phyloP scores from a whole-genome alignment of 306 rosid species.

The Geum urbanum region DNA sequence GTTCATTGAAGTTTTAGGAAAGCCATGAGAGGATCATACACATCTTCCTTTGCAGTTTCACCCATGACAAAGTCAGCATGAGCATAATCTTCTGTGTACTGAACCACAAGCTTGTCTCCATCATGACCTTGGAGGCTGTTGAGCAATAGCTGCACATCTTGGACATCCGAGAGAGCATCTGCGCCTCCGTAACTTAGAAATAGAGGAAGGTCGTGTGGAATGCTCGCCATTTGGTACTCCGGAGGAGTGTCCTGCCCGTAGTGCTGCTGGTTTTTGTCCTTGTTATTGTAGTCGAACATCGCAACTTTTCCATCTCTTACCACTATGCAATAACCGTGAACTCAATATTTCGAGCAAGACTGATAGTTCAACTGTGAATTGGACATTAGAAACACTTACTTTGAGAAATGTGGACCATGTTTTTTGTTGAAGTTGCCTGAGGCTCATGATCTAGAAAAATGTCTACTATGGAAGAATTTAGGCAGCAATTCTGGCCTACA shows the following conservation, averaged over 20 bases:
- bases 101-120: conserved; percentile 35
- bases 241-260: conserved; percentile 33
- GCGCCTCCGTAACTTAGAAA: conserved; percentile 34
- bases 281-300: conserved; percentile 25
- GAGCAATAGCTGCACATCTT: conserved; percentile 27
- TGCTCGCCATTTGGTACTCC: conserved; percentile 20
- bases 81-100: conserved; percentile 31
- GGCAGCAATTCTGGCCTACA: conserved; percentile 69
- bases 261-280: conserved; percentile 23
- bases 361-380: neutral
- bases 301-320: conserved; percentile 27
- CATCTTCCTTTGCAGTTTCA: conserved; percentile 32
- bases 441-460: conserved; percentile 75
- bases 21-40: conserved; percentile 36
- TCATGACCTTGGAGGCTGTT: conserved; percentile 28
- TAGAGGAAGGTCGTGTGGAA: conserved; percentile 32
- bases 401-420: conserved; percentile 82
- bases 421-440: conserved; percentile 82
- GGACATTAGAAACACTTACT: conserved; percentile 40
- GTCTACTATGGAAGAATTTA: conserved; percentile 54
- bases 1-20: conserved; percentile 30
- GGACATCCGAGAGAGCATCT: conserved; percentile 35
- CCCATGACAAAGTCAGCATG: conserved; percentile 38
- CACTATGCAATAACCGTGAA: conserved; percentile 17
- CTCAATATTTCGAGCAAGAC: neutral